Conservation (phyloP, 2,329 filamentous ascomycete genomes). For the Fonsecaea monophora region DNA sequence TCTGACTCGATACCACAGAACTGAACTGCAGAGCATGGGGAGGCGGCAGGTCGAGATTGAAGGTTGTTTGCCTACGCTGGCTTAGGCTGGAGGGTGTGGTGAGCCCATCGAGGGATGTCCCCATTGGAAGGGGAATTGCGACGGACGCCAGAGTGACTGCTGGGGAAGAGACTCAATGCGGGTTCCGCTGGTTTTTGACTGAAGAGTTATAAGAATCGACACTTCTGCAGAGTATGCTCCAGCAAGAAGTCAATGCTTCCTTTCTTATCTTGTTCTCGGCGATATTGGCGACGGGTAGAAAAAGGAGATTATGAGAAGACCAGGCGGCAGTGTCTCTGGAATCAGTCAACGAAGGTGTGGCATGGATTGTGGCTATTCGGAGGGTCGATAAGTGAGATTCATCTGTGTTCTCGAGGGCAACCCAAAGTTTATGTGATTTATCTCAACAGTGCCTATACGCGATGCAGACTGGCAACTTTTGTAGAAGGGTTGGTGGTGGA, state of each 20-base stretch:
- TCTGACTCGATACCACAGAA: slow-evolving; percentile 54
- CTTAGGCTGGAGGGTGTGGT: slow-evolving; percentile 70
- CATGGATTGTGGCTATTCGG: neutral
- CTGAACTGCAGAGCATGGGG: slow-evolving; percentile 59
- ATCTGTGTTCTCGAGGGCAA: neutral
- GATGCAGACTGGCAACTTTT: slow-evolving; percentile 9
- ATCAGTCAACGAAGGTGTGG: neutral
- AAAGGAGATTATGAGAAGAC: neutral
- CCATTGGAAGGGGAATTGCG: slow-evolving; percentile 67
- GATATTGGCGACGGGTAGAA: neutral
- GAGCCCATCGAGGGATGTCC: slow-evolving; percentile 66
- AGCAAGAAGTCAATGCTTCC: neutral
- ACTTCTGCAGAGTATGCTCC: neutral
- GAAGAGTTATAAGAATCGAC: neutral
- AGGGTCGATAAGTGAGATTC: neutral
- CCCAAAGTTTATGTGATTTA: neutral
- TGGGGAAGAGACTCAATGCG: slow-evolving; percentile 40
- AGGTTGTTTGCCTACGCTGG: slow-evolving; percentile 72
- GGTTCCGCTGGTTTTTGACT: slow-evolving; percentile 8
- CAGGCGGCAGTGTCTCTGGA: neutral
- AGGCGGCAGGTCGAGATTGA: slow-evolving; percentile 71
- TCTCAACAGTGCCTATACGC: slow-evolving; percentile 12
- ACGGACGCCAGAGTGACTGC: slow-evolving; percentile 67
- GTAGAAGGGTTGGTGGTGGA: slow-evolving; percentile 22
- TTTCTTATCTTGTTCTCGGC: neutral